phyloP scores from a whole-genome alignment of 2,329 filamentous ascomycete genomes.

The Pseudopyrenochaeta lycopersici region DNA sequence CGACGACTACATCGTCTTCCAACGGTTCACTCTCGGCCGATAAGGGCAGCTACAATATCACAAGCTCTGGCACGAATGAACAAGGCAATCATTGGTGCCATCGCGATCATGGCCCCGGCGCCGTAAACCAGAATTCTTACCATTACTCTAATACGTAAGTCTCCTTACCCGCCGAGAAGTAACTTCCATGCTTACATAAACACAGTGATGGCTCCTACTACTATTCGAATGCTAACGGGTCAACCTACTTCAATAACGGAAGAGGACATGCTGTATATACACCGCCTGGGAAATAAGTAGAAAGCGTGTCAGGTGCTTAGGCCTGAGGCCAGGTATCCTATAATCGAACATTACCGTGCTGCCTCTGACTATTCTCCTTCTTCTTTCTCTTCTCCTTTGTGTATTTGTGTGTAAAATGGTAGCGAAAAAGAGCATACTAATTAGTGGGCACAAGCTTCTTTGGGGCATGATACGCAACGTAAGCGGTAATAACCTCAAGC shows the following conservation, averaged over 20 bases:
- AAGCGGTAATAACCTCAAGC: no score
- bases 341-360: no score
- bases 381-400: no score
- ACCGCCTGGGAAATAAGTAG: not conserved
- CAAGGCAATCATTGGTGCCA: conserved; percentile 52
- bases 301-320: no score
- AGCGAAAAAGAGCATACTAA: no score
- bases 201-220: conserved; percentile 43
- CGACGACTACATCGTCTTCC: conserved; percentile 12
- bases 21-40: conserved; percentile 13
- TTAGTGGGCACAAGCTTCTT: no score
- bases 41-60: conserved; percentile 45
- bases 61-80: conserved; percentile 53
- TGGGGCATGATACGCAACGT: no score
- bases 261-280: conserved; percentile 42
- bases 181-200: not conserved
- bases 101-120: conserved; percentile 48
- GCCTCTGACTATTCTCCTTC: no score
- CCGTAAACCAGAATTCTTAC: conserved; percentile 50
- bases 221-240: conserved; percentile 50
- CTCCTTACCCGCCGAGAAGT: not conserved
- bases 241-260: conserved; percentile 51
- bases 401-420: no score
- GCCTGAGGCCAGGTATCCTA: no score
- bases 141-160: conserved; percentile 50